These are phyloP conservation scores for Huntiella savannae DNA, from an alignment of 2,329 filamentous ascomycete species.

Conservation along the genomic window DNA sequence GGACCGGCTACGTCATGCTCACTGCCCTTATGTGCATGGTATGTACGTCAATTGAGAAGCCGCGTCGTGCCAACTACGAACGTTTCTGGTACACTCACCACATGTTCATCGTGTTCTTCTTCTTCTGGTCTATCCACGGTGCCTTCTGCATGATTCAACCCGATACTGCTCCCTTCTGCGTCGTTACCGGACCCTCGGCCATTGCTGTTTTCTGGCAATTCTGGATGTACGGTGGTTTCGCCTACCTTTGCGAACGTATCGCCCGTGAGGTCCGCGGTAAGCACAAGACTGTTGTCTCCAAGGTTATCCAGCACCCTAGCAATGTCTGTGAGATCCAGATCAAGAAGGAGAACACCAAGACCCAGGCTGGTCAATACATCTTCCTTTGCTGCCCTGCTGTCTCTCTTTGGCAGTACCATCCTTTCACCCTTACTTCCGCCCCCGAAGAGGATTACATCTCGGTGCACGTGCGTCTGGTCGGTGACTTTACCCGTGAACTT, in stretches of 20 bases:
- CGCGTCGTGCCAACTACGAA: constrained; percentile 64
- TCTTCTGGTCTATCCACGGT: constrained; percentile 81
- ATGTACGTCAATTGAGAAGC: constrained; percentile 57
- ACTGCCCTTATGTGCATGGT: constrained; percentile 62
- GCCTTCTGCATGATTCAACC: constrained; percentile 83
- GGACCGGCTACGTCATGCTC: constrained; percentile 76
- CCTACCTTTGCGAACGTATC: constrained; percentile 62
- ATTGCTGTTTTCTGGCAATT: constrained; percentile 76
- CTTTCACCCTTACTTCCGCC: constrained; percentile 70
- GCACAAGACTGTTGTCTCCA: constrained; percentile 72
- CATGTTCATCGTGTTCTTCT: constrained; percentile 72
- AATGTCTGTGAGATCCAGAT: constrained; percentile 84
- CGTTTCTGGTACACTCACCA: constrained; percentile 86
- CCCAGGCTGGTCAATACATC: constrained; percentile 68
- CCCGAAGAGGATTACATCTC: constrained; percentile 84
- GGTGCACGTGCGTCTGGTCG: constrained; percentile 65
- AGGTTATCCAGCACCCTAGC: constrained; percentile 76
- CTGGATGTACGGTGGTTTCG: constrained; percentile 69
- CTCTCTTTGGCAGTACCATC: constrained; percentile 76
- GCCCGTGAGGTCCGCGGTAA: constrained; percentile 60
- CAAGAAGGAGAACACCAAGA: constrained; percentile 75
- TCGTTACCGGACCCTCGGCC: constrained; percentile 42
- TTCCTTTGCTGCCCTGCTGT: constrained; percentile 76
- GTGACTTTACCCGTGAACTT: constrained; percentile 58
- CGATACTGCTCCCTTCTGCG: constrained; percentile 61